Conservation (phyloP, 1,284 basidiomycete genomes). For the Cryptococcus maquisensis region DNA sequence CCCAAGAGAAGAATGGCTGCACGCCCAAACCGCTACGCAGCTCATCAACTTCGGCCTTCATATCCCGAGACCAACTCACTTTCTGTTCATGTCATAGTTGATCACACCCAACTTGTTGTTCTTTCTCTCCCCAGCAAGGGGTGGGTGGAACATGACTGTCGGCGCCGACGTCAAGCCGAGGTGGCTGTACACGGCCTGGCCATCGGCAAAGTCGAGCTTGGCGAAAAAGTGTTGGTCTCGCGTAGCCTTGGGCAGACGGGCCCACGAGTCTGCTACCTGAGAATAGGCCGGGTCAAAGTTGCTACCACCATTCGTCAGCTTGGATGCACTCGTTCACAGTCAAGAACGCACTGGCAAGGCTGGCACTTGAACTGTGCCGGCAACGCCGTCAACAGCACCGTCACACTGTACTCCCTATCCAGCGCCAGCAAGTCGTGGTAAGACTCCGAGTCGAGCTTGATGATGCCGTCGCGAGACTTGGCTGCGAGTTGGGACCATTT, state of each 20-base stretch:
- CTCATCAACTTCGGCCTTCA: slow-evolving; percentile 12
- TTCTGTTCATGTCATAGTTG: slow-evolving; percentile 68
- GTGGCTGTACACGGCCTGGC: slow-evolving; percentile 70
- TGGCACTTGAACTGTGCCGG: slow-evolving; percentile 63
- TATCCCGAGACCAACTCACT: slow-evolving; percentile 51
- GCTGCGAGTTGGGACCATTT: slow-evolving; percentile 58
- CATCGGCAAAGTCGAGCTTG: slow-evolving; percentile 78
- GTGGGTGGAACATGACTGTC: slow-evolving; percentile 69
- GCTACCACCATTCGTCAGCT: slow-evolving; percentile 50
- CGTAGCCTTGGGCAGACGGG: slow-evolving; percentile 56
- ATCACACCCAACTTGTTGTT: slow-evolving; percentile 56
- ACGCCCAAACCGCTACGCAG: slow-evolving; percentile 70
- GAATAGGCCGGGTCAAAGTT: slow-evolving; percentile 78
- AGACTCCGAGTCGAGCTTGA: slow-evolving; percentile 66
- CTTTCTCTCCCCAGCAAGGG: slow-evolving; percentile 63
- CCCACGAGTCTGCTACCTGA: slow-evolving; percentile 75
- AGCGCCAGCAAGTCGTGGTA: slow-evolving; percentile 65
- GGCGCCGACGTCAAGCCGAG: slow-evolving; percentile 70
- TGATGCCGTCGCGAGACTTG: slow-evolving; percentile 64
- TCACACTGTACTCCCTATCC: slow-evolving; percentile 75
- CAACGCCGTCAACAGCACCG: slow-evolving; percentile 80
- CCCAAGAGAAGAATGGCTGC: slow-evolving; percentile 66
- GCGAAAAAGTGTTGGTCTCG: slow-evolving; percentile 84
- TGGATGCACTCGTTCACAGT: neutral
- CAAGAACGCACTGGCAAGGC: slow-evolving; percentile 51